phyloP scores from a whole-genome alignment of 257 asterid genomes.

The Anisodus tanguticus region DNA sequence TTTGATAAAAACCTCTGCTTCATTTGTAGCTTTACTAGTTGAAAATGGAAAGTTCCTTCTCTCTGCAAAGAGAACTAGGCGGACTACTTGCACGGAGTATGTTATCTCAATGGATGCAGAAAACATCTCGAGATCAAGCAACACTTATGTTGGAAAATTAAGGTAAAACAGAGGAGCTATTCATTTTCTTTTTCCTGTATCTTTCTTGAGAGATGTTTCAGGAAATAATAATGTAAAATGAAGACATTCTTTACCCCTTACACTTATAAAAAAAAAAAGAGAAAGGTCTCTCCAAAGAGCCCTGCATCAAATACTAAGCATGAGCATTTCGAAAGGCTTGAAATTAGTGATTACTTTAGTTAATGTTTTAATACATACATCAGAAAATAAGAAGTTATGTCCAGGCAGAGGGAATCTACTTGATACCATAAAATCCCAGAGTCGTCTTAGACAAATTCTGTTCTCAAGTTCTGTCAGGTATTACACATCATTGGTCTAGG shows the following conservation, averaged over 20 bases:
- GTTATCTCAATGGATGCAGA: constrained; percentile 92
- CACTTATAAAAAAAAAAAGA: background rate
- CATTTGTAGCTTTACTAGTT: constrained; percentile 73
- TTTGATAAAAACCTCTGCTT: constrained; percentile 24
- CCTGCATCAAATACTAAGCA: background rate
- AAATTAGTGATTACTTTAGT: background rate
- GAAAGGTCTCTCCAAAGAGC: background rate
- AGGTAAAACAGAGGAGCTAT: constrained; percentile 48
- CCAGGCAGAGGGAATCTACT: background rate
- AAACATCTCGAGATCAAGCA: constrained; percentile 86
- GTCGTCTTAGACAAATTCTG: background rate
- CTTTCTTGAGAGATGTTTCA: background rate
- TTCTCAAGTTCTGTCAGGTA: background rate
- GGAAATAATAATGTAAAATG: background rate
- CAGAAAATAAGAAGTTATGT: background rate
- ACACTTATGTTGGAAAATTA: constrained; percentile 83
- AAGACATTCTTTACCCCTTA: constrained; percentile 16
- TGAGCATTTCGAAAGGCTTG: background rate
- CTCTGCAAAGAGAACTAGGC: constrained; percentile 93
- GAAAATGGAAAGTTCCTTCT: constrained; percentile 98
- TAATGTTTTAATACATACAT: background rate
- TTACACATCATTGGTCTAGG: background rate
- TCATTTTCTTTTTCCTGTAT: constrained; percentile 2
- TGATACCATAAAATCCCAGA: background rate
- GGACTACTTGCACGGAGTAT: constrained; percentile 95